Conservation (phyloP, 768 basidiomycete genomes). For the Mycena amicta region DNA sequence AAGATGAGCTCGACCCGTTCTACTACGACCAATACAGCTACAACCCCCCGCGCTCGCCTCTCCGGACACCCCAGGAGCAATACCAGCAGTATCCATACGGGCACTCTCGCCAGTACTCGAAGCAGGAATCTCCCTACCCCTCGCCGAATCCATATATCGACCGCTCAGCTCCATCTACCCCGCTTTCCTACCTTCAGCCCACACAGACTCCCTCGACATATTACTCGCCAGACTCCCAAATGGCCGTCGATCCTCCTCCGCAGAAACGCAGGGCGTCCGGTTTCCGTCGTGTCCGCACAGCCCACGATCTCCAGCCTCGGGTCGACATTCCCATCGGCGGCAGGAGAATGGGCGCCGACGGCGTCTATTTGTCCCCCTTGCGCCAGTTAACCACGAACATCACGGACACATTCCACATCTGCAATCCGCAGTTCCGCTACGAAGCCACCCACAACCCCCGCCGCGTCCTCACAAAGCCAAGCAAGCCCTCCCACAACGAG, state of each 20-base stretch:
- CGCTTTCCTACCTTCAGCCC: slow-evolving; percentile 65
- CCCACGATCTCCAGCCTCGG: slow-evolving; percentile 76
- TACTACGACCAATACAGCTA: slow-evolving; percentile 39
- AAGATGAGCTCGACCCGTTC: slow-evolving; percentile 22
- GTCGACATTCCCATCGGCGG: slow-evolving; percentile 63
- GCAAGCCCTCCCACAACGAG: slow-evolving; percentile 93
- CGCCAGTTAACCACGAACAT: slow-evolving; percentile 82
- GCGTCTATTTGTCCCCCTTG: slow-evolving; percentile 73
- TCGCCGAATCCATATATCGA: slow-evolving; percentile 50
- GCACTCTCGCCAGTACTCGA: slow-evolving; percentile 58
- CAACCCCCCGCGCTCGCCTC: slow-evolving; percentile 66
- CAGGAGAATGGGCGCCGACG: slow-evolving; percentile 77
- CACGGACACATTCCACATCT: slow-evolving; percentile 88
- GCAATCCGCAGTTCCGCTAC: slow-evolving; percentile 94
- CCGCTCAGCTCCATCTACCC: slow-evolving; percentile 68
- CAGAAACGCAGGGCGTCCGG: slow-evolving; percentile 73
- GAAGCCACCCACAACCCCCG: slow-evolving; percentile 94
- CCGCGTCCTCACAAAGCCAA: slow-evolving; percentile 95
- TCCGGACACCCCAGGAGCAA: slow-evolving; percentile 53
- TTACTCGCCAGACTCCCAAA: slow-evolving; percentile 68
- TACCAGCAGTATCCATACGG: slow-evolving; percentile 42
- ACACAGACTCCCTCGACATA: slow-evolving; percentile 53
- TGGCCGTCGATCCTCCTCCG: slow-evolving; percentile 67
- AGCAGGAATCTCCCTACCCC: slow-evolving; percentile 52
- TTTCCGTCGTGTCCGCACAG: slow-evolving; percentile 77